Conservation (phyloP, 352 stramenopile species). For the Albugo laibachii region DNA sequence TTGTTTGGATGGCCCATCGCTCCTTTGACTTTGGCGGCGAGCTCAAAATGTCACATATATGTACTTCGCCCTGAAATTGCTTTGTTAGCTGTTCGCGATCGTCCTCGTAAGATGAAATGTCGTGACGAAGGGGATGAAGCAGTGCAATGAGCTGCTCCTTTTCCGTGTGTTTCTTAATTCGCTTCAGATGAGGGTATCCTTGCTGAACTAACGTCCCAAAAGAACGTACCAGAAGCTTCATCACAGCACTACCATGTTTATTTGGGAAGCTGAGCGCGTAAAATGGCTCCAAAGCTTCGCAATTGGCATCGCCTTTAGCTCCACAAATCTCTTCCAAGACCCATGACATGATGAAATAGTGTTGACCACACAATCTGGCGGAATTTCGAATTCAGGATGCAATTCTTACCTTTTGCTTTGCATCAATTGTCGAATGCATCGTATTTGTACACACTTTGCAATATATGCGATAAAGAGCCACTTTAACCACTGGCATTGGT, state of each 20-base stretch:
- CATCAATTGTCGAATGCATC: no score
- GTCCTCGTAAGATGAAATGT: neutral
- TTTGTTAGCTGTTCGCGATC: neutral
- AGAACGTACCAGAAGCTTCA: conserved; percentile 26
- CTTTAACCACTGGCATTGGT: no score
- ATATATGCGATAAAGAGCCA: no score
- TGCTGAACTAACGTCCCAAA: conserved; percentile 37
- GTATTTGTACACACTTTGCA: no score
- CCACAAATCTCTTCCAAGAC: no score
- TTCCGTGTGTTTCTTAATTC: conserved; percentile 43
- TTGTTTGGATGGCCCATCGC: conserved; percentile 35
- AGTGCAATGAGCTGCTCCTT: conserved; percentile 29
- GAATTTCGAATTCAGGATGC: no score
- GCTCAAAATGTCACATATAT: conserved; percentile 14
- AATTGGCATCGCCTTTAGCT: neutral
- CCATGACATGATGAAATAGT: no score
- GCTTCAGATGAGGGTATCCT: conserved; percentile 63
- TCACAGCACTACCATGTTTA: conserved; percentile 32
- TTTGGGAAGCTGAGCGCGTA: conserved; percentile 47
- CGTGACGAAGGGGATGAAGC: conserved; percentile 13
- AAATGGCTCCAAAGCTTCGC: conserved; percentile 15
- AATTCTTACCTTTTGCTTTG: no score
- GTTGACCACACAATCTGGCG: no score
- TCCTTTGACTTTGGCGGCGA: conserved; percentile 24
- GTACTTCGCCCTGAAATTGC: conserved; percentile 9